Percentiles rank a stretch among this genome's conserved stretches.
These are phyloP conservation scores for Neopestalotiopsis rosae DNA, from an alignment of 2,329 filamentous ascomycete species.

Conservation along the genomic window DNA sequence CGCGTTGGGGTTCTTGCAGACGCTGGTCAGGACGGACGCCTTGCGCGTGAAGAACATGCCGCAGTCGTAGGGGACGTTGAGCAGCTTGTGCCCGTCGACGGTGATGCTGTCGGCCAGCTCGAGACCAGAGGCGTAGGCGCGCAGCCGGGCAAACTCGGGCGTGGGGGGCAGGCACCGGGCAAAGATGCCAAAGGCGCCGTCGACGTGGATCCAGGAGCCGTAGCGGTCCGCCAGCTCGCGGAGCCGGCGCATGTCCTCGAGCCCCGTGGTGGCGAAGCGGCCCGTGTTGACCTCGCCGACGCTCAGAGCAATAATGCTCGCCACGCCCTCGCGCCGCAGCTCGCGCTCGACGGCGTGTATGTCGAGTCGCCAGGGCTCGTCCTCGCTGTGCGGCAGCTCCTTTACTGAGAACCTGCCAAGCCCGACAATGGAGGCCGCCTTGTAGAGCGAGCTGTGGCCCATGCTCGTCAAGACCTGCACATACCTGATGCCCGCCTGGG, in stretches of 20 bases:
- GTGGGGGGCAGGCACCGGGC: constrained; percentile 66
- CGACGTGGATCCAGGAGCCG: constrained; percentile 86
- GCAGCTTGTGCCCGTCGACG: constrained; percentile 86
- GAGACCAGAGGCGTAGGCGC: constrained; percentile 62
- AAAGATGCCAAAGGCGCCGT: constrained; percentile 90
- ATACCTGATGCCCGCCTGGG: constrained; percentile 64
- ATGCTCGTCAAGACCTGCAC: constrained; percentile 82
- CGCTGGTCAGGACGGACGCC: constrained; percentile 58
- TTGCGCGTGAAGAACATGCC: constrained; percentile 85
- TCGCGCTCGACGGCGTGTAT: constrained; percentile 66
- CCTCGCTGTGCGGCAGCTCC: constrained; percentile 56
- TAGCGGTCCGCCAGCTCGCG: constrained; percentile 74
- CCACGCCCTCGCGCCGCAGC: constrained; percentile 58
- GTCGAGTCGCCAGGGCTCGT: constrained; percentile 73
- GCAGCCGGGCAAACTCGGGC: constrained; percentile 61
- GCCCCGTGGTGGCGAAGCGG: constrained; percentile 69
- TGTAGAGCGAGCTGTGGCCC: constrained; percentile 82
- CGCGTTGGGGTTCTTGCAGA: constrained; percentile 86
- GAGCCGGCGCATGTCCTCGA: constrained; percentile 65
- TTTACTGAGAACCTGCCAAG: constrained; percentile 74
- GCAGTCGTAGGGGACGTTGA: constrained; percentile 95
- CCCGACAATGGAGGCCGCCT: constrained; percentile 83
- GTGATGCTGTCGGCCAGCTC: constrained; percentile 88
- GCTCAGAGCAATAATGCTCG: constrained; percentile 81
- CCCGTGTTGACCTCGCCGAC: constrained; percentile 93